Evolutionary conservation across 2,329 filamentous ascomycete species (phyloP).

Genomic region (Colletotrichum sojae): DNA sequence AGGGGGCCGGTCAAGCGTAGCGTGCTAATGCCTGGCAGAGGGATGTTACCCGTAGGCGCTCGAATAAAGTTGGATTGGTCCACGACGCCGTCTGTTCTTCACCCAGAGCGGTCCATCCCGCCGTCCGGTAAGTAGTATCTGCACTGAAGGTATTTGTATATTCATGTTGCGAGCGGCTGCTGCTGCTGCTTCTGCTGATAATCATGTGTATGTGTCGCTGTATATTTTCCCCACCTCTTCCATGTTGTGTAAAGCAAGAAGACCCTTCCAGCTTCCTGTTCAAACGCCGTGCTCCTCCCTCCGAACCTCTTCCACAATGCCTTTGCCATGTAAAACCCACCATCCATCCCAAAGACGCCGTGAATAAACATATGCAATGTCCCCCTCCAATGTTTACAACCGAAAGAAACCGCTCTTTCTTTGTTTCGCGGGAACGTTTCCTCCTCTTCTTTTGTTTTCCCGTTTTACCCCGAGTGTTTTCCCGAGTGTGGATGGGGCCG

Average conservation of each 20-base stretch:
- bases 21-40: neutral
- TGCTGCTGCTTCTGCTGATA: too few species aligned
- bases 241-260: neutral
- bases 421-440: neutral
- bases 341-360: neutral
- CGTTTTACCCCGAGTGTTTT: too few species aligned
- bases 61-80: slow-evolving; percentile 25
- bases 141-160: neutral
- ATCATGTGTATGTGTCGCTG: neutral
- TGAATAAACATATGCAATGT: neutral
- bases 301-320: neutral
- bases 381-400: neutral
- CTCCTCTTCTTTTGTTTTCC: neutral
- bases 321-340: too few species aligned
- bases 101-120: slow-evolving; percentile 22
- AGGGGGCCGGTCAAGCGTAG: neutral
- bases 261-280: neutral
- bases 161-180: neutral
- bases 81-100: slow-evolving; percentile 9
- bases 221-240: neutral
- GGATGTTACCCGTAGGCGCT: slow-evolving; percentile 13
- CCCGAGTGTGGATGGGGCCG: too few species aligned
- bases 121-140: slow-evolving; percentile 2
- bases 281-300: neutral
- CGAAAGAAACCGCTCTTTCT: neutral